Evolutionary conservation across 495 filamentous ascomycete species (phyloP).

Genomic region (Talaromyces borbonicus): DNA sequence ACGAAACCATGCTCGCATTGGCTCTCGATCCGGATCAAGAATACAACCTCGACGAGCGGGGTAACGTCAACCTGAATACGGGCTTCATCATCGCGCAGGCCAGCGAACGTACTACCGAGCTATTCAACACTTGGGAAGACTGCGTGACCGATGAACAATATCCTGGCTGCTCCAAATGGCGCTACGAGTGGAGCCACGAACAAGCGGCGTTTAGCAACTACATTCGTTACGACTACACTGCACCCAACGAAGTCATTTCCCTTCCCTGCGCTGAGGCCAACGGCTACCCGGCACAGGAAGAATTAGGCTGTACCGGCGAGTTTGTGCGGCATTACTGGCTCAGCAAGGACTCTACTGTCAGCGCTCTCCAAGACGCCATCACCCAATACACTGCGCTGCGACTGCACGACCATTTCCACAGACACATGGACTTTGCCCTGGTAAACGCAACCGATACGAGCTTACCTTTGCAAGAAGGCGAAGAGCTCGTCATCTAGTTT

Average conservation of each 20-base stretch:
- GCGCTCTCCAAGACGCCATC: constrained; percentile 9
- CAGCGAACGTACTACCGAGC: constrained; percentile 23
- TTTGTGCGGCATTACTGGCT: constrained; percentile 16
- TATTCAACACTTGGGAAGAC: constrained; percentile 27
- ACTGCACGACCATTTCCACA: constrained; percentile 12
- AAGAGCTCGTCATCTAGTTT: background rate
- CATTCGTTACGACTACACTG: constrained; percentile 24
- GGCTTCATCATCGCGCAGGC: constrained; percentile 31
- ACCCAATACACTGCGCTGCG: constrained; percentile 9
- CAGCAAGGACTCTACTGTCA: constrained; percentile 7
- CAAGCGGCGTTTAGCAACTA: constrained; percentile 30
- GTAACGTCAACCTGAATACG: constrained; percentile 25
- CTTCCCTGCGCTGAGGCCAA: constrained; percentile 31
- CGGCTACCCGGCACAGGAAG: constrained; percentile 12
- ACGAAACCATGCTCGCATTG: constrained; percentile 33
- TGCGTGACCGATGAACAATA: constrained; percentile 22
- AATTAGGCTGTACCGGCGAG: constrained; percentile 11
- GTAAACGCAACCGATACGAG: constrained; percentile 3
- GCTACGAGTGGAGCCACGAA: constrained; percentile 25
- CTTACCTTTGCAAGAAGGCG: constrained; percentile 3
- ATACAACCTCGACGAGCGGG: constrained; percentile 19
- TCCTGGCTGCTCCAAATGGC: constrained; percentile 22
- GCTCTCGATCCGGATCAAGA: constrained; percentile 27
- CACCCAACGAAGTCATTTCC: constrained; percentile 23
- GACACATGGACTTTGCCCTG: constrained; percentile 1